Evolutionary conservation across 129 eudicot species (phyloP).

Genomic region (Escallonia herrerae): DNA sequence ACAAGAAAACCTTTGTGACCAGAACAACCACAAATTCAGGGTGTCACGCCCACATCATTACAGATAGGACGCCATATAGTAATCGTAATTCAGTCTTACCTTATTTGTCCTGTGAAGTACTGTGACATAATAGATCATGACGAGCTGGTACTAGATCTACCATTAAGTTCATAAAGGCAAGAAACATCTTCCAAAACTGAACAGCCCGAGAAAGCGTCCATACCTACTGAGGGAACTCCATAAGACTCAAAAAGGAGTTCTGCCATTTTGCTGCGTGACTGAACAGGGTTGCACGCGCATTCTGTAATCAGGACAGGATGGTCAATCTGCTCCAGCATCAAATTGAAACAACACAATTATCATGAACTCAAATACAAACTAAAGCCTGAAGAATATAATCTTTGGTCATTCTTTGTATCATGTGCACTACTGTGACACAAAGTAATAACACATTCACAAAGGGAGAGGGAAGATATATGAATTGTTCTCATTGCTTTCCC

Average conservation of each 20-base stretch:
- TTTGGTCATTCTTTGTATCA: background rate
- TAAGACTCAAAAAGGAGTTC: slow-evolving; percentile 93
- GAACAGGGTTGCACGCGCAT: slow-evolving; percentile 91
- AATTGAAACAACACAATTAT: slow-evolving; percentile 12
- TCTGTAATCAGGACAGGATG: slow-evolving; percentile 97
- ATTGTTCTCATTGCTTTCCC: no score
- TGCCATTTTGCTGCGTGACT: slow-evolving; percentile 94
- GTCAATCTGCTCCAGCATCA: slow-evolving; percentile 78
- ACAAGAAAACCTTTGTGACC: no score
- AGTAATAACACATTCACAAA: background rate
- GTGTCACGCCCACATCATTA: background rate
- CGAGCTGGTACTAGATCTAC: no score
- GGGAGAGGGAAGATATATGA: no score
- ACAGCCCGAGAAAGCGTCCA: background rate
- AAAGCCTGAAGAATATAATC: background rate
- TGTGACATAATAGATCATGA: no score
- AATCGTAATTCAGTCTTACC: background rate
- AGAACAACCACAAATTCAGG: background rate
- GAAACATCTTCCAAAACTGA: no score
- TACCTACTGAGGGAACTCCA: slow-evolving; percentile 99
- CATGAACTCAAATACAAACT: background rate
- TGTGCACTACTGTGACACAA: background rate
- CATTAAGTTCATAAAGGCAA: no score
- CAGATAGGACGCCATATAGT: background rate
- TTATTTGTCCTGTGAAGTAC: no score